These are phyloP conservation scores for Podospora conica DNA, from an alignment of 495 filamentous ascomycete genomes.

Conservation along the genomic window DNA sequence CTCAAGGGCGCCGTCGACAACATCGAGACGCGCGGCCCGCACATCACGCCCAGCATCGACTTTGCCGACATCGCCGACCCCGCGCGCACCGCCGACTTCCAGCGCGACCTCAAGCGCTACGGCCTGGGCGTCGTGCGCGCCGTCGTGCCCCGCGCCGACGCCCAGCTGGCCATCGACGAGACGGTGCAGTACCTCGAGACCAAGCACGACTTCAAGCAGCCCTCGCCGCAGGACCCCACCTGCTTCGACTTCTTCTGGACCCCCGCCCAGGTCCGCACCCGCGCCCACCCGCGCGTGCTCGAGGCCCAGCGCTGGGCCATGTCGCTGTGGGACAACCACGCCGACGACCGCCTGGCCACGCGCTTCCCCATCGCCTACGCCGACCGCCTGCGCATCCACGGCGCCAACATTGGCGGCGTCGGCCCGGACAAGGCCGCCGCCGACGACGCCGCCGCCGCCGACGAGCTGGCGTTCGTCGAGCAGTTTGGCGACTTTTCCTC, in stretches of 20 bases:
- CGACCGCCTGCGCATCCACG: constrained; percentile 74
- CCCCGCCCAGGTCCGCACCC: constrained; percentile 69
- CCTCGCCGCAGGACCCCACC: constrained; percentile 53
- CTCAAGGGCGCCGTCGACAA: constrained; percentile 53
- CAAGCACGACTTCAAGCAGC: constrained; percentile 49
- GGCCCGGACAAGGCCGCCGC: constrained; percentile 20
- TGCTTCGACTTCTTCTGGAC: constrained; percentile 96
- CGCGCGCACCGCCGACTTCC: constrained; percentile 43
- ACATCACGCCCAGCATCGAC: constrained; percentile 59
- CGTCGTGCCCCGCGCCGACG: constrained; percentile 54
- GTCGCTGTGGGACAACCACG: constrained; percentile 71
- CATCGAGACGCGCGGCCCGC: constrained; percentile 42
- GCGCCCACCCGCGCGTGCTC: constrained; percentile 69
- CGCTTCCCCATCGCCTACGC: constrained; percentile 70
- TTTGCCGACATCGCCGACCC: constrained; percentile 52
- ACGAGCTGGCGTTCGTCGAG: constrained; percentile 30
- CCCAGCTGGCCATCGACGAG: constrained; percentile 51
- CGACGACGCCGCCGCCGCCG: constrained; percentile 13
- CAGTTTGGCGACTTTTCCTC: constrained; percentile 41
- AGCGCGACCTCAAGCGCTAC: constrained; percentile 53
- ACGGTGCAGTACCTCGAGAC: constrained; percentile 57
- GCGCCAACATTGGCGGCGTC: constrained; percentile 34
- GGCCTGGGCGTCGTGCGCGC: constrained; percentile 63
- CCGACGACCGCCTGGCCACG: constrained; percentile 52
- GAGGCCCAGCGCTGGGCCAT: constrained; percentile 72